These are phyloP conservation scores for Fraxinus velutina DNA, from an alignment of 305 asterid species.

Conservation along the genomic window DNA sequence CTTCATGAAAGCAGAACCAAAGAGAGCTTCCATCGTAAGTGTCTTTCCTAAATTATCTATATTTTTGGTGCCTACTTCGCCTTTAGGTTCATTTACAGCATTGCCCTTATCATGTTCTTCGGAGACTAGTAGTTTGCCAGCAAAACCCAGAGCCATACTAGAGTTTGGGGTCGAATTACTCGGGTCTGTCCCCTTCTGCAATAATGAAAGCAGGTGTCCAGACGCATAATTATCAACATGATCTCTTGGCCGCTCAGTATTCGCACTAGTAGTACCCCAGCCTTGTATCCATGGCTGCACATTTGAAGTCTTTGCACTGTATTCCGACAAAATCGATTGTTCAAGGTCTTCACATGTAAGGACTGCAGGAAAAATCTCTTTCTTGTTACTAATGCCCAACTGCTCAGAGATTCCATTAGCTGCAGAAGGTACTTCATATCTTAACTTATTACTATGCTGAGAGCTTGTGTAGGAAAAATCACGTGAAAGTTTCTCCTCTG, in stretches of 20 bases:
- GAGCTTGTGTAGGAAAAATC: constrained; percentile 21
- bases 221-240: constrained; percentile 58
- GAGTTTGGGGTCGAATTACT: constrained; percentile 23
- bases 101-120: constrained; percentile 32
- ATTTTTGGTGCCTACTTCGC: constrained; percentile 38
- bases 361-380: constrained; percentile 44
- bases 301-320: constrained; percentile 39
- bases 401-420: constrained; percentile 46
- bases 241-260: constrained; percentile 36
- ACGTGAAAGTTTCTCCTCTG: background rate
- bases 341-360: constrained; percentile 96
- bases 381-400: constrained; percentile 32
- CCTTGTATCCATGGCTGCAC: constrained; percentile 31
- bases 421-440: constrained; percentile 30
- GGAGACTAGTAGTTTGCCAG: constrained; percentile 31
- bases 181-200: constrained; percentile 55
- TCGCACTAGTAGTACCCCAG: constrained; percentile 33
- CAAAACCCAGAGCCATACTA: constrained; percentile 27
- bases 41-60: constrained; percentile 33
- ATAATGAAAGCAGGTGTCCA: constrained; percentile 73
- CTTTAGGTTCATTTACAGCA: constrained; percentile 34
- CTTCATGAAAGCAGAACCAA: constrained; percentile 89
- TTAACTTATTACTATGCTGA: background rate
- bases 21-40: constrained; percentile 80
- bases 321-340: constrained; percentile 75